phyloP scores from a whole-genome alignment of 352 stramenopile species.

The Phytopythium mirpurense region DNA sequence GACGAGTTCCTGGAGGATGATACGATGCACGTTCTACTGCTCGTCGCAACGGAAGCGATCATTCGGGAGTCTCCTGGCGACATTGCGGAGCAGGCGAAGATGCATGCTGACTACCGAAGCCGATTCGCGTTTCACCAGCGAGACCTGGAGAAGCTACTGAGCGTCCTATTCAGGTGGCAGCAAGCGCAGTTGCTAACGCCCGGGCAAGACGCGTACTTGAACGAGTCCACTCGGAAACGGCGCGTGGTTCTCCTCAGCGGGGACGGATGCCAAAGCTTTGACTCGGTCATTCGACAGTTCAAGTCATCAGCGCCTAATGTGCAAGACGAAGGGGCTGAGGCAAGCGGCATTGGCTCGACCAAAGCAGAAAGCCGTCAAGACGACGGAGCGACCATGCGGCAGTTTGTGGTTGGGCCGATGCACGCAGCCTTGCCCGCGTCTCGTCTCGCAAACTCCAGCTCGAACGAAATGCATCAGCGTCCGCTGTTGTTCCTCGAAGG shows the following conservation, averaged over 20 bases:
- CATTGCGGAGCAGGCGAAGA: conserved; percentile 33
- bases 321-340: neutral
- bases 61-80: conserved; percentile 50
- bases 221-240: conserved; percentile 1
- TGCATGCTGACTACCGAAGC: conserved; percentile 17
- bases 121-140: conserved; percentile 44
- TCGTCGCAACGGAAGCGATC: conserved; percentile 29
- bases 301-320: conserved; percentile 1
- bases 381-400: conserved; percentile 11
- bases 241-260: conserved; percentile 34
- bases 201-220: neutral
- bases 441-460: neutral
- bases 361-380: neutral
- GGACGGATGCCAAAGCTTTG: conserved; percentile 24
- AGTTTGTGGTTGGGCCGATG: conserved; percentile 28
- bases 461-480: neutral
- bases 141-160: conserved; percentile 29
- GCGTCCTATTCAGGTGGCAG: conserved; percentile 41
- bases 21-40: conserved; percentile 20
- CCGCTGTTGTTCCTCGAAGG: conserved; percentile 15
- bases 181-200: neutral
- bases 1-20: conserved; percentile 30
- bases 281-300: conserved; percentile 32
- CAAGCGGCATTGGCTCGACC: too few relatives aligned
- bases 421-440: neutral